These are phyloP conservation scores for Hypoxylon sp. DNA, from an alignment of 2,329 filamentous ascomycete species.

Conservation along the genomic window DNA sequence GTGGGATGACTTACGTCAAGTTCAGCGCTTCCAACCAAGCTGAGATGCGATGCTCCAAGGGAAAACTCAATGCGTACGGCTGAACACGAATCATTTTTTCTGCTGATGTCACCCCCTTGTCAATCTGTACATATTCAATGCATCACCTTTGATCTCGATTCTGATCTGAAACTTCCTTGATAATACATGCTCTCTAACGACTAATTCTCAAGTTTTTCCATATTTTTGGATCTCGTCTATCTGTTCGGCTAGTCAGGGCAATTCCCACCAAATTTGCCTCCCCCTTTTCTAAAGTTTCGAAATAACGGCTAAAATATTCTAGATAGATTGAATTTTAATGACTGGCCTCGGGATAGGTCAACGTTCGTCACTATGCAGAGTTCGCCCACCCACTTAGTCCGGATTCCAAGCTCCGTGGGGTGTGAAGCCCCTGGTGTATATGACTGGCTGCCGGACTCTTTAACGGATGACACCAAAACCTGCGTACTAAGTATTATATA, in stretches of 20 bases:
- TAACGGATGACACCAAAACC: background rate
- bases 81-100: slow-evolving; percentile 18
- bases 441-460: slow-evolving; percentile 9
- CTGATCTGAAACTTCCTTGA: no score
- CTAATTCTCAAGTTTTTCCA: no score
- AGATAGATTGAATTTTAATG: no score
- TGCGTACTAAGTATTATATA: slow-evolving; percentile 4
- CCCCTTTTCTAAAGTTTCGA: no score
- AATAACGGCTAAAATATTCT: no score
- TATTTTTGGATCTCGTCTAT: no score
- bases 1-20: slow-evolving; percentile 20
- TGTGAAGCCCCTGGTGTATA: background rate
- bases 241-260: background rate
- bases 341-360: background rate
- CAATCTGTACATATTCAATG: background rate
- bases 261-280: no score
- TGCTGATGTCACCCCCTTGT: slow-evolving; percentile 20
- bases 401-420: slow-evolving; percentile 9
- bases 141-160: background rate
- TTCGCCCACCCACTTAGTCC: slow-evolving; percentile 7
- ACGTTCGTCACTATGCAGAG: slow-evolving; percentile 3
- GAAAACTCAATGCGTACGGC: slow-evolving; percentile 23
- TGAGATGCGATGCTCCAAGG: background rate
- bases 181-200: no score
- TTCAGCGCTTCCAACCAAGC: slow-evolving; percentile 9